Conservation (phyloP, 192 early-diverging fungal genomes). For the Backusella sp. region DNA sequence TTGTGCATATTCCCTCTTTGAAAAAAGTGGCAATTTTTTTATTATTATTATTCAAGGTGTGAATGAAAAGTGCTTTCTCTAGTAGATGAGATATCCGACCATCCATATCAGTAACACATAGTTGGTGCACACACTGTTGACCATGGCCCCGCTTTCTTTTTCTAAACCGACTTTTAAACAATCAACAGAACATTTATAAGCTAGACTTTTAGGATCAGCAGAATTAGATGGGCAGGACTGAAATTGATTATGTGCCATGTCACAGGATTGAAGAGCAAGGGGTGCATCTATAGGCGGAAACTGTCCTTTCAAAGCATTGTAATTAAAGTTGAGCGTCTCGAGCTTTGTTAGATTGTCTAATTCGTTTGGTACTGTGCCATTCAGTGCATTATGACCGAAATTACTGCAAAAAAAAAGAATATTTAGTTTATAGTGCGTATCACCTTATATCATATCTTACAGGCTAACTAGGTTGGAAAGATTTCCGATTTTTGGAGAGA, state of each 20-base stretch:
- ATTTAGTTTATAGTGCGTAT: neutral
- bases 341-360: slow-evolving; percentile 13
- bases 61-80: neutral
- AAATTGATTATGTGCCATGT: slow-evolving; percentile 27
- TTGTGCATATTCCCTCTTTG: neutral
- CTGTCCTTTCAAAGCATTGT: slow-evolving; percentile 25
- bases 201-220: slow-evolving; percentile 22
- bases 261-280: slow-evolving; percentile 17
- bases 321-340: slow-evolving; percentile 24
- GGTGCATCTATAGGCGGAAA: slow-evolving; percentile 34
- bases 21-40: too few relatives aligned
- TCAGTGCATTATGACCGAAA: slow-evolving; percentile 22
- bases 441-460: slow-evolving; percentile 7
- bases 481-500: slow-evolving; percentile 22
- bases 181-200: slow-evolving; percentile 32
- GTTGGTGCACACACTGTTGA: neutral
- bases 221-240: slow-evolving; percentile 20
- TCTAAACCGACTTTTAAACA: neutral
- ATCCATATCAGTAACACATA: neutral
- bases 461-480: slow-evolving; percentile 23
- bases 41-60: neutral
- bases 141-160: neutral
- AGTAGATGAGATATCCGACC: neutral
- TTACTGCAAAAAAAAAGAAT: neutral
- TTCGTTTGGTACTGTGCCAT: slow-evolving; percentile 14